A percentile compares a stretch with the other conserved stretches of the same genome.
These are phyloP conservation scores for Tetrahymena thermophila DNA, from an alignment of 73 alveolate species.

Conservation along the genomic window DNA sequence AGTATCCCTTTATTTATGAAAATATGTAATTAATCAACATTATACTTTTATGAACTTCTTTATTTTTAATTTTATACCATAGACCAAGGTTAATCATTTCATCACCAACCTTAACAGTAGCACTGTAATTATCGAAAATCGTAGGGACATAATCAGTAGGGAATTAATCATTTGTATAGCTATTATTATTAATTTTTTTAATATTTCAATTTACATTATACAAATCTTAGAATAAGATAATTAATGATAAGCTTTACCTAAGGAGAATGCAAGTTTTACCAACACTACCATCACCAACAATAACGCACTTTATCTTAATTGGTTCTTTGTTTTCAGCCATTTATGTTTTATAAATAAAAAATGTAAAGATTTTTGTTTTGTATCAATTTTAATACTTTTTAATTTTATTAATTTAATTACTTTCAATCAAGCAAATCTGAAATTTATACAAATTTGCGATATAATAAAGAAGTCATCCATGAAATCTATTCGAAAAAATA, in stretches of 20 bases:
- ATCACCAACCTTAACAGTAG: conserved; percentile 44
- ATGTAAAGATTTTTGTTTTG: background rate
- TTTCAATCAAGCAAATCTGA: background rate
- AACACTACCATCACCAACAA: conserved; percentile 74
- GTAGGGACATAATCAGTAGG: conserved; percentile 70
- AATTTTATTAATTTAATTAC: background rate
- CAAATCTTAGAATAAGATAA: background rate
- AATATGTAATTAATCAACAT: background rate
- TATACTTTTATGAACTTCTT: background rate
- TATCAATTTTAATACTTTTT: background rate
- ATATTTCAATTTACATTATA: background rate
- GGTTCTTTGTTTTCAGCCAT: conserved; percentile 22
- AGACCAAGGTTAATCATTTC: conserved; percentile 48
- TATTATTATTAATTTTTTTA: background rate
- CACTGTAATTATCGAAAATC: conserved; percentile 57
- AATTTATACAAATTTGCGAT: background rate
- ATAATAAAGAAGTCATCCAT: background rate
- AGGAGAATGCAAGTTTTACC: conserved; percentile 67
- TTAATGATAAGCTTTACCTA: background rate
- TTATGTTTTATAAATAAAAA: background rate
- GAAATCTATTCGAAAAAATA: background rate
- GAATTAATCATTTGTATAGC: conserved; percentile 58
- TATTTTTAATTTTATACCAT: conserved; percentile 23
- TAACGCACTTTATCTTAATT: conserved; percentile 39
- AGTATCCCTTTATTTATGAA: conserved; percentile 48